These are phyloP conservation scores for Stereum hirsutum DNA, from an alignment of 1,284 basidiomycete genomes.

Conservation along the genomic window DNA sequence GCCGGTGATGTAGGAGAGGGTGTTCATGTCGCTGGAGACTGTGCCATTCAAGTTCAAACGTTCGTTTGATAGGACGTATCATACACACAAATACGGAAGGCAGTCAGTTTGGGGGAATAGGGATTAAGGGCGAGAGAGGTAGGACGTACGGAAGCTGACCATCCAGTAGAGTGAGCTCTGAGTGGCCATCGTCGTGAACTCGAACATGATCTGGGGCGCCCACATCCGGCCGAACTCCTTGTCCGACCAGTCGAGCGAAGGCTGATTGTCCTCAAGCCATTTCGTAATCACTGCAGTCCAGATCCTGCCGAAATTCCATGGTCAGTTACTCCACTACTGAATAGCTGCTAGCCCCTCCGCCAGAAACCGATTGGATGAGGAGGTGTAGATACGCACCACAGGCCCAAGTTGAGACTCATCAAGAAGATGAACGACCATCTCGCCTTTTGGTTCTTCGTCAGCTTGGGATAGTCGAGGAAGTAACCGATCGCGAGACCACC, in stretches of 20 bases:
- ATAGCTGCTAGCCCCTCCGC: too few species aligned
- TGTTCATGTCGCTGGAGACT: not conserved
- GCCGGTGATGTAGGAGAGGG: not conserved
- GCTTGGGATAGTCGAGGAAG: not conserved
- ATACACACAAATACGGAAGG: too few species aligned
- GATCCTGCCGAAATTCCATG: too few species aligned
- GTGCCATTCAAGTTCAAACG: not conserved
- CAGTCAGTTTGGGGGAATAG: not conserved
- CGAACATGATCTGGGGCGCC: not conserved
- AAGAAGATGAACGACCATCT: not conserved
- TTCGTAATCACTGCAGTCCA: conserved; percentile 1
- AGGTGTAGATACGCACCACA: not conserved
- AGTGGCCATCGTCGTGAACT: conserved; percentile 1
- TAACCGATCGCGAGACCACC: not conserved
- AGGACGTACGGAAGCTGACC: not conserved
- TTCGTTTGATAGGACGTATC: too few species aligned
- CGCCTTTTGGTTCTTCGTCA: not conserved
- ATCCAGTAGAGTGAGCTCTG: not conserved
- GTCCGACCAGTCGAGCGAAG: not conserved
- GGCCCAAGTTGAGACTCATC: not conserved
- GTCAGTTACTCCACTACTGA: too few species aligned
- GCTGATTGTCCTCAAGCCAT: not conserved
- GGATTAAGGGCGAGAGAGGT: not conserved
- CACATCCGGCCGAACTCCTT: not conserved
- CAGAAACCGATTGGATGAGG: too few species aligned